A percentile compares a stretch with the other conserved stretches of the same genome.
These are phyloP conservation scores for Picochlorum sp. DNA, from an alignment of 139 green algal species.

Conservation along the genomic window DNA sequence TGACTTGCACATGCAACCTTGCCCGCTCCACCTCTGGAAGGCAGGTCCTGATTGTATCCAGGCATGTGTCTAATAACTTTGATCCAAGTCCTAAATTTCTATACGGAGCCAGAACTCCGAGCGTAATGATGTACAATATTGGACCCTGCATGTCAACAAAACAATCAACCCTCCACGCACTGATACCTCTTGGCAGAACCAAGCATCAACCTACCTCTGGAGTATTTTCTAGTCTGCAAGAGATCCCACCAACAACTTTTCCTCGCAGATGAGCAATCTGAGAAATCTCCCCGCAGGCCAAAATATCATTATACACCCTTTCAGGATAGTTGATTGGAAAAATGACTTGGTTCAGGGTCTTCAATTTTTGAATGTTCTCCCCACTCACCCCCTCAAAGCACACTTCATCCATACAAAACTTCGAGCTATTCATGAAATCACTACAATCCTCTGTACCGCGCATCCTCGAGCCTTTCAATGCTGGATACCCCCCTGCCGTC, in stretches of 20 bases:
- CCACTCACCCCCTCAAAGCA: constrained; percentile 29
- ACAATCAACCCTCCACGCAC: not conserved
- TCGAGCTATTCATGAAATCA: too few relatives aligned
- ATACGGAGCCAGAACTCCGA: constrained; percentile 82
- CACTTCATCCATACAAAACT: not conserved
- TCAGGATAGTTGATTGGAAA: constrained; percentile 76
- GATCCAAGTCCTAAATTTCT: constrained; percentile 52
- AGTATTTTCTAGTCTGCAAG: constrained; percentile 53
- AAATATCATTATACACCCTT: constrained; percentile 37
- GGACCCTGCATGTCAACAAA: constrained; percentile 12
- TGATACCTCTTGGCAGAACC: not conserved
- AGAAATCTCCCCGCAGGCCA: constrained; percentile 34
- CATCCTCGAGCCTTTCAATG: too few relatives aligned
- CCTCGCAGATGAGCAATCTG: constrained; percentile 47
- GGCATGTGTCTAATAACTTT: constrained; percentile 11
- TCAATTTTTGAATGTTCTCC: constrained; percentile 60
- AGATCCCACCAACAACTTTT: constrained; percentile 55
- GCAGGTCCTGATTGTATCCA: constrained; percentile 8
- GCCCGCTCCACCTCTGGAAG: constrained; percentile 36
- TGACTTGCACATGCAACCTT: constrained; percentile 66
- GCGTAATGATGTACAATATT: constrained; percentile 78
- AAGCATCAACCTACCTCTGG: constrained; percentile 13
- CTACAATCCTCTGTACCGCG: too few relatives aligned
- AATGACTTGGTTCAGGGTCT: constrained; percentile 57
- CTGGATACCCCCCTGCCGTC: too few relatives aligned